phyloP scores from a whole-genome alignment of 2,329 filamentous ascomycete species.

The Raffaelea albimanens region DNA sequence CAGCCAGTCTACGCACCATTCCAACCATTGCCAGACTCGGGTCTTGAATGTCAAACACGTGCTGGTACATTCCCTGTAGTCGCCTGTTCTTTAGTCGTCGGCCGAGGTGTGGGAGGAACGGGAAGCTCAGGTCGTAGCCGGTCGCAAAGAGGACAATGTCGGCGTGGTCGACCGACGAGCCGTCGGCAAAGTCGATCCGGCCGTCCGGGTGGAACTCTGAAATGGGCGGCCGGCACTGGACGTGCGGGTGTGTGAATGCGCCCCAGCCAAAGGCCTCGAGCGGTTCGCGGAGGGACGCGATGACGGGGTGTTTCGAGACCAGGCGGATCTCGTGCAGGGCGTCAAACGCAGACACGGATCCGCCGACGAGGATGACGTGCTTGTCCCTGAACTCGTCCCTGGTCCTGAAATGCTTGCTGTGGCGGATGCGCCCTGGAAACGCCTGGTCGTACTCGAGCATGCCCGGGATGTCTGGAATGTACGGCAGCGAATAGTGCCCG shows the following conservation, averaged over 20 bases:
- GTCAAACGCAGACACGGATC: constrained; percentile 48
- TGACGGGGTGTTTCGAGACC: constrained; percentile 18
- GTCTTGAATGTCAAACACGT: constrained; percentile 46
- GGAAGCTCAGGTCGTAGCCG: constrained; percentile 54
- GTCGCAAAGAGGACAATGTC: constrained; percentile 61
- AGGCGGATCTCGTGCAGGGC: constrained; percentile 32
- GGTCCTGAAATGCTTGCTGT: constrained; percentile 28
- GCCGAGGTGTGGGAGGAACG: constrained; percentile 42
- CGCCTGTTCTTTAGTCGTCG: constrained; percentile 29
- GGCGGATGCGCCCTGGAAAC: constrained; percentile 27
- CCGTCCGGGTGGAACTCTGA: too few species aligned
- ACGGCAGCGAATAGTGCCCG: constrained; percentile 29
- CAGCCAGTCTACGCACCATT: too few species aligned
- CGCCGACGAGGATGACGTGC: constrained; percentile 47
- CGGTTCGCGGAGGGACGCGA: too few species aligned
- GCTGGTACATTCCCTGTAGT: constrained; percentile 46
- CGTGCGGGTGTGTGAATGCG: too few species aligned
- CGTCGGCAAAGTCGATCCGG: constrained; percentile 40
- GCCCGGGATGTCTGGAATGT: constrained; percentile 28
- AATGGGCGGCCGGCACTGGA: too few species aligned
- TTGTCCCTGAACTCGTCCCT: constrained; percentile 20
- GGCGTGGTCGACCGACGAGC: constrained; percentile 40
- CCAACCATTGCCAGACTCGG: constrained; percentile 48
- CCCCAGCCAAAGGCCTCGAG: too few species aligned
- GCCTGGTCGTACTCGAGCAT: constrained; percentile 24